phyloP scores from a whole-genome alignment of 192 early-diverging fungal genomes.

The Diversispora eburnea region DNA sequence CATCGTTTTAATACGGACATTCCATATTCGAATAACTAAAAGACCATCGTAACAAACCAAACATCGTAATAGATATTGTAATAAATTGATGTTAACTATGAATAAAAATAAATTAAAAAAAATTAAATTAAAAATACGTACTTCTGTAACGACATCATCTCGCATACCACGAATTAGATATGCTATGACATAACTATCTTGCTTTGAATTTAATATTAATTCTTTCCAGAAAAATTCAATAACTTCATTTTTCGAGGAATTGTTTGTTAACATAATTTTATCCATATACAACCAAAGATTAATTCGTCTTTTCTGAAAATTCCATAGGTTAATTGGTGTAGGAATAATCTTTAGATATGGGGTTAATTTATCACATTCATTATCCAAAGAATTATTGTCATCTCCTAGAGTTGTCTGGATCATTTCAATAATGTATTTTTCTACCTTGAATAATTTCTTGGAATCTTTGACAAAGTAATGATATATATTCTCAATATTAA shows the following conservation, averaged over 20 bases:
- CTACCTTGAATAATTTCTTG: conserved; percentile 4
- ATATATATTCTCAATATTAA: conserved; percentile 8
- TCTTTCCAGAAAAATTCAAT: conserved; percentile 26
- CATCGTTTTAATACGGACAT: not conserved
- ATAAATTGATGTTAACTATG: no score
- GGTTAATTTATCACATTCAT: no score
- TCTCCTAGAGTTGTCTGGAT: not conserved
- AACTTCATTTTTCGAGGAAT: not conserved
- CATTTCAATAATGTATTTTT: conserved; percentile 13
- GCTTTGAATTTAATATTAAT: not conserved
- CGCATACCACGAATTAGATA: conserved; percentile 16
- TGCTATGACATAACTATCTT: not conserved
- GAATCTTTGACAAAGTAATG: conserved; percentile 5
- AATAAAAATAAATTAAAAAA: not conserved
- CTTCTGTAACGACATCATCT: conserved; percentile 12
- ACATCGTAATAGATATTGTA: no score
- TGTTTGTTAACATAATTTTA: not conserved
- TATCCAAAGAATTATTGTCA: no score
- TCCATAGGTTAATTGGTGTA: conserved; percentile 20
- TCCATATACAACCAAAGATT: conserved; percentile 22
- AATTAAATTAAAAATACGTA: not conserved
- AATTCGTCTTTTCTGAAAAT: conserved; percentile 10
- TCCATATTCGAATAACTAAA: conserved; percentile 8
- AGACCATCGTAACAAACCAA: no score
- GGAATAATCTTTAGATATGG: conserved; percentile 15